Evolutionary conservation across 768 basidiomycete species (phyloP), one percentile per base, ranked within the genome.

Genomic region (Phylloporus sp.): DNA sequence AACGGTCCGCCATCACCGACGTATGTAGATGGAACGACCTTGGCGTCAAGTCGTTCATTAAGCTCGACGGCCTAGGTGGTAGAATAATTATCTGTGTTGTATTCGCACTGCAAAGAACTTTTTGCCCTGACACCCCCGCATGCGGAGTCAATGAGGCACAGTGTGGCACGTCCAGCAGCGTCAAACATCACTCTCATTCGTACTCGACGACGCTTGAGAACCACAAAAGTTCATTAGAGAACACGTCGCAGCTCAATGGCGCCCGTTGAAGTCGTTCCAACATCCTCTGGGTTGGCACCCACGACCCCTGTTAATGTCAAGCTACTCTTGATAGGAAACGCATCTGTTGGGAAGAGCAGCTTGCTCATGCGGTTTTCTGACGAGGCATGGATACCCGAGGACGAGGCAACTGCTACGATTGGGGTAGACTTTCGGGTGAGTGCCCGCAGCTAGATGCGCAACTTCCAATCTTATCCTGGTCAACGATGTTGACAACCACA

Each of bases 361-460:
- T 75, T 98, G 13, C 69, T 98, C 4, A 74, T 98, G 9, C 81
- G 95, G n/a, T 98, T 97, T 75, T 94, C 94, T 3, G 95, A 97
- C 65, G 90, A 95, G 71, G 89, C 91, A 61, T 97, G 94, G 86
- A 73, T 97, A 18, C 85, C 90, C 7, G 88, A 91, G 66, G 93
- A 95, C 64, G 92, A 94, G 70, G 82, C 85, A 42, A 89, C 82
- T 56, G 86, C 89, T 26, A 91, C 88, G 23, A 91, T 89, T 61
- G 85, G 89, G 9, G 89, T 91, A 2, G 89, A 92, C 67, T 91
- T 91, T 70, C 74, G 89, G 57, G 89, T 88, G 70, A 70, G 86
- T 73, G 23, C n/a, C n/a, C n/a, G n/a, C n/a, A n/a, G n/a, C n/a
- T n/a, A n/a, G n/a, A n/a, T n/a, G n/a, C n/a, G n/a, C n/a, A n/a